Base-by-base conservation (phyloP, 1,284 basidiomycete genomes). In the Puccinia horiana region DNA sequence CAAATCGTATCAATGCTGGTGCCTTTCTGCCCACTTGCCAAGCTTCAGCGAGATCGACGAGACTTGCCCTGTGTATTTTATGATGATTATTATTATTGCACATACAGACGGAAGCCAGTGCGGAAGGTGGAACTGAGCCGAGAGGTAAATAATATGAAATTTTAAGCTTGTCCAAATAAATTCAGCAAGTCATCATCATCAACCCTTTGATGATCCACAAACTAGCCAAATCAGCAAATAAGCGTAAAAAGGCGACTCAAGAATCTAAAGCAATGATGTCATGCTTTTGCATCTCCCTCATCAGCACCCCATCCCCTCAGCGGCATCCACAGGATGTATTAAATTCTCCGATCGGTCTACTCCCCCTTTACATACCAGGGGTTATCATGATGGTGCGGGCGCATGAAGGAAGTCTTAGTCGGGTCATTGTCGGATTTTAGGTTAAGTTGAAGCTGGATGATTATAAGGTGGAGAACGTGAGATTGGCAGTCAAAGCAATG, bases 271-370 rank as follows among this genome's bases (percentile, higher is more conserved):
- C 9, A 56, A 74, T 74, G 72, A 74, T 74, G 72, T 74, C 47
- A 74, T 74, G 1, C 20, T 35, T 74, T 23, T 18, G 72, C 11
- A 35, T 35, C 32, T n/a, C 49, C 70, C 44, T 16, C 52, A 35
- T 23, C 20, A 56, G 52, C 29, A 56, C 52, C 49, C 72, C 52
- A 74, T 74, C 72, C 70, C 67, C 29, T 72, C 47, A 52, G 47
- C 23, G 49, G 52, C 35, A 56, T 74, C 49, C 49, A 16, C 35
- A 56, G 49, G 72, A 74, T 56, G 49, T 74, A 56, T 40, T 74
- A 40, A 74, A 74, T 37, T 74, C 72, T 74, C 72, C 72, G 72
- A 73, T 73, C 70, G 70, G 70, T 26, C 49, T 37, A 73, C 47
- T n/a, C n/a, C n/a, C 47, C 70, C 70, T 72, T 72, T 72, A 49